Base-by-base conservation (phyloP, 768 basidiomycete genomes). In the Lactarius deliciosus region DNA sequence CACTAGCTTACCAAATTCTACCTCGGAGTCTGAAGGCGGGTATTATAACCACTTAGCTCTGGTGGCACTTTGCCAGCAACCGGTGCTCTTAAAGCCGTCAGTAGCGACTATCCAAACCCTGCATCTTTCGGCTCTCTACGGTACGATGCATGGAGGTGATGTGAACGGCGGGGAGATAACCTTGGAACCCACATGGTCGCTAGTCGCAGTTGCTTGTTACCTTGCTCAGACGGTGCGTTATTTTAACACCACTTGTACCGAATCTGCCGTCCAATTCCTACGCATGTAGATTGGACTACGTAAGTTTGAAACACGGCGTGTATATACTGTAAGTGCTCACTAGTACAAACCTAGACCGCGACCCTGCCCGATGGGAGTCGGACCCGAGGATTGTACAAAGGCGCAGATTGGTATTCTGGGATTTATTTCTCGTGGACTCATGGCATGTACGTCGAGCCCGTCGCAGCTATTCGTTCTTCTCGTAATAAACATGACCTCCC, bases 181-280 rank as follows among this genome's bases (percentile, higher is more conserved):
- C 67, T 89, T 85, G 86, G 88, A 89, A 77, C 84, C 84, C 77
- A 85, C 88, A 22, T 89, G 88, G 88, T 83, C 81, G 13, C 74
- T 89, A 54, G 79, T 88, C 47, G 85, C 84, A 13, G 77, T 90
- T n/a, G 86, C 86, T 1, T 81, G 84, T 15, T 85, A 90, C 77
- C 73, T 90, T 47, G 81, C 86, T 63, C 86, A 88, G 76, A 84
- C 86, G 10, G 87, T 89, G 72, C 61, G 86, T 79, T 41, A 61
- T 54, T 66, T 40, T 32, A 30, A 22, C 61, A 3, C 5, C 60
- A 43, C 8, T 10, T 63, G 16, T 57, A n/a, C 32, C 34, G 15
- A 58, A 43, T 25, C 30, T 38, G 15, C 28, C n/a, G 8, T 61
- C 66, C 41, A 64, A 57, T 38, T 36, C n/a, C 13, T 7, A 10